These are phyloP conservation scores for Auriscalpium vulgare DNA, from an alignment of 768 basidiomycete species.

Conservation along the genomic window DNA sequence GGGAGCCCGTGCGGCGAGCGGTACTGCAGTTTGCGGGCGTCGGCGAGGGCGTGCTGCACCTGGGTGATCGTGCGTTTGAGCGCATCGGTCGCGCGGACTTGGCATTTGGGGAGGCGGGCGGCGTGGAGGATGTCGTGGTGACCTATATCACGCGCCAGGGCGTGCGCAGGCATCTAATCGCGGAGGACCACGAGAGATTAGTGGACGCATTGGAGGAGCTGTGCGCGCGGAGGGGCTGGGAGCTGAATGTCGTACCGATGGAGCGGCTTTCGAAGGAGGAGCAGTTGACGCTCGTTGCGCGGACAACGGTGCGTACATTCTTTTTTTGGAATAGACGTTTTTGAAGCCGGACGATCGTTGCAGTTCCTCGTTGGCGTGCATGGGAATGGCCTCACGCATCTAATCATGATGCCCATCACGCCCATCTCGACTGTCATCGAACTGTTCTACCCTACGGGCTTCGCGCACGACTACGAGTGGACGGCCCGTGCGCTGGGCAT, in stretches of 20 bases:
- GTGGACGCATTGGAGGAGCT: conserved; percentile 46
- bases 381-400: conserved; percentile 77
- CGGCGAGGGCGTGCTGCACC: conserved; percentile 24
- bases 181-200: conserved; percentile 47
- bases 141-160: conserved; percentile 69
- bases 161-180: conserved; percentile 43
- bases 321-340: neutral
- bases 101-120: neutral
- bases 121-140: conserved; percentile 43
- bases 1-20: conserved; percentile 62
- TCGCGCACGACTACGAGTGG: conserved; percentile 85
- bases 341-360: neutral
- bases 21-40: conserved; percentile 65
- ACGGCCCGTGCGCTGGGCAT: conserved; percentile 67
- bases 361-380: conserved; percentile 16
- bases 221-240: conserved; percentile 40
- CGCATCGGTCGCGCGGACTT: neutral
- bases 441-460: conserved; percentile 74
- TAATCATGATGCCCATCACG: conserved; percentile 78
- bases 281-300: conserved; percentile 56
- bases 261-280: conserved; percentile 69
- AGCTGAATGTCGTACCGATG: conserved; percentile 51
- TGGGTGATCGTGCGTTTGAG: conserved; percentile 15
- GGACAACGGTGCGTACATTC: conserved; percentile 53
- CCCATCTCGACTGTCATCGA: conserved; percentile 77